phyloP scores from a whole-genome alignment of 371 early-diverging fungal genomes.

The Mortierella sp. region DNA sequence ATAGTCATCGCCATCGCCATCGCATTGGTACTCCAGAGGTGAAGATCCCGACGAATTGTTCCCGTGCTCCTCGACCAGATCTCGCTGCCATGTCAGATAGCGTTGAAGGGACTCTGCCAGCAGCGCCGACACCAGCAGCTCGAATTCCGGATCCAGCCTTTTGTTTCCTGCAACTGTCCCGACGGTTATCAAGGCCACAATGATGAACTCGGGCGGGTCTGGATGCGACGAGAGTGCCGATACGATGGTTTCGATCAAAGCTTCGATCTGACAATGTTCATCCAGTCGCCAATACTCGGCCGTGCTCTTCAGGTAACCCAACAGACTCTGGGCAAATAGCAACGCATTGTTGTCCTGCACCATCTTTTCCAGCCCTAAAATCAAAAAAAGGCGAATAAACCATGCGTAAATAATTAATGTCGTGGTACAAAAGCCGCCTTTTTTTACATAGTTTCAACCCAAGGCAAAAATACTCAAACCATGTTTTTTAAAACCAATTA shows the following conservation, averaged over 20 bases:
- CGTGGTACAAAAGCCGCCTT: background rate
- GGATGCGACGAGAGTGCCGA: conserved; percentile 18
- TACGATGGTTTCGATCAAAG: conserved; percentile 9
- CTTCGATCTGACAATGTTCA: background rate
- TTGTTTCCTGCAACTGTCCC: conserved; percentile 32
- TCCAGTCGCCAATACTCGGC: conserved; percentile 1
- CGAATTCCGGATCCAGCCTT: conserved; percentile 26
- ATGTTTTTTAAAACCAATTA: background rate
- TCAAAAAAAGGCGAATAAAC: background rate
- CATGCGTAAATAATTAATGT: background rate
- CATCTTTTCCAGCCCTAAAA: background rate
- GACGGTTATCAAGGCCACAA: conserved; percentile 31
- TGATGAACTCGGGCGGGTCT: conserved; percentile 34
- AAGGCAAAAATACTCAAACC: too few species aligned
- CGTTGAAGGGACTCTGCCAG: conserved; percentile 14
- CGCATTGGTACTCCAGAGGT: background rate
- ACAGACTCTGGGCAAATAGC: conserved; percentile 30
- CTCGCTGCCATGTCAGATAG: conserved; percentile 10
- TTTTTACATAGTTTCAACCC: background rate
- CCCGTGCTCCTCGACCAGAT: conserved; percentile 1
- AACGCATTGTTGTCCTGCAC: conserved; percentile 36
- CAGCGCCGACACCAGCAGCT: conserved; percentile 27
- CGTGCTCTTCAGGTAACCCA: background rate
- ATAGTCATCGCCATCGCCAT: background rate
- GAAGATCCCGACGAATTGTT: conserved; percentile 6